These are phyloP conservation scores for Mallotus nudiflorus DNA, from an alignment of 345 rosid species.

Conservation along the genomic window DNA sequence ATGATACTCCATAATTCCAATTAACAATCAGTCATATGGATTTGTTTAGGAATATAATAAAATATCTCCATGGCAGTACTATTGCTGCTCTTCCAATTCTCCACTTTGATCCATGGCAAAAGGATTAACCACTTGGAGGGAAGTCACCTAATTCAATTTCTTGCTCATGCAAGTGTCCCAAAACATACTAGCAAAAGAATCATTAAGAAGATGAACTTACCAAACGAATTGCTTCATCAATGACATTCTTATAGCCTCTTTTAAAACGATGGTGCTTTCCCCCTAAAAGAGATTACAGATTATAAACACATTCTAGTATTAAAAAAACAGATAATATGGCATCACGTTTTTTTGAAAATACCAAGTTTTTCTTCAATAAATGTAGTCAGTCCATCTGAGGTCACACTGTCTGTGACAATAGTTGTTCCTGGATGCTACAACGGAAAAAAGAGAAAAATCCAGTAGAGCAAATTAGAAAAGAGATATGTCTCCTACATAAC, in stretches of 20 bases:
- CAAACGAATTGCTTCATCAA: slow-evolving; percentile 92
- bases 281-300: slow-evolving; percentile 42
- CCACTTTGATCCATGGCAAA: background rate
- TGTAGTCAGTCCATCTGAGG: slow-evolving; percentile 90
- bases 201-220: slow-evolving; percentile 43
- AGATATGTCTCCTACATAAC: background rate
- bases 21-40: background rate
- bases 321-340: background rate
- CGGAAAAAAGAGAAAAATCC: slow-evolving; percentile 11
- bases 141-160: background rate
- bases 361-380: slow-evolving; percentile 92
- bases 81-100: background rate
- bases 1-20: too few species aligned
- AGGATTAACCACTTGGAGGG: background rate
- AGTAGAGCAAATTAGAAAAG: background rate
- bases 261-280: slow-evolving; percentile 97
- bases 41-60: background rate
- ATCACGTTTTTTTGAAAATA: slow-evolving; percentile 35
- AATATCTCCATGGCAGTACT: background rate
- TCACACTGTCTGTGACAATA: slow-evolving; percentile 94
- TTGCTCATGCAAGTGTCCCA: background rate
- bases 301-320: slow-evolving; percentile 12
- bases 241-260: slow-evolving; percentile 96
- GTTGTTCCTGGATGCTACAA: slow-evolving; percentile 91
- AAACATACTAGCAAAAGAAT: background rate